phyloP scores from a whole-genome alignment of 257 asterid species.

The Nicotiana undulata region DNA sequence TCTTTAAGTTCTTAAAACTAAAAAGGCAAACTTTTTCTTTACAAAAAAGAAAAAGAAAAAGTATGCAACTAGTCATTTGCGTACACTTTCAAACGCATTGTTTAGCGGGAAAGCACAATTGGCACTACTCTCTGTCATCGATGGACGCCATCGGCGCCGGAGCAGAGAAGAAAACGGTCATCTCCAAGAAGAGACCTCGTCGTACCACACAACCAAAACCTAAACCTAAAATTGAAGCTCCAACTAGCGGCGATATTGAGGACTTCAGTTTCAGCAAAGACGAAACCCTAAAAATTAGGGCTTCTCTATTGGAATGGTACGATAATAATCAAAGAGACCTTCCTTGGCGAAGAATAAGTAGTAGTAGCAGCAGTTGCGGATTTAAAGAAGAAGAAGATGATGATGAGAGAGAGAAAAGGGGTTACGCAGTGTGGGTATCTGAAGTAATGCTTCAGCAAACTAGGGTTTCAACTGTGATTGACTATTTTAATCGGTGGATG shows the following conservation, averaged over 20 bases:
- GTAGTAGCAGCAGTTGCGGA: conserved; percentile 2
- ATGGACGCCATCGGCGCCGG: conserved; percentile 13
- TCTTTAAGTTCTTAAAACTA: too few relatives aligned
- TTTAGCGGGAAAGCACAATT: conserved; percentile 42
- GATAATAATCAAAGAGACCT: conserved; percentile 67
- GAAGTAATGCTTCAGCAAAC: conserved; percentile 99
- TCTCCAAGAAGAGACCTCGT: conserved; percentile 27
- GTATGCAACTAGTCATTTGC: neutral
- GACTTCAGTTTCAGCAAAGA: conserved; percentile 48
- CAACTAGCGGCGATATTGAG: conserved; percentile 52
- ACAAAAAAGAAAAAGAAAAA: too few relatives aligned
- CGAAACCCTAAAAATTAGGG: conserved; percentile 58
- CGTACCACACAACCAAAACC: conserved; percentile 7
- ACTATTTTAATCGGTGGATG: conserved; percentile 88
- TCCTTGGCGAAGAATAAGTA: conserved; percentile 83
- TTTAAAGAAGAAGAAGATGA: conserved; percentile 5
- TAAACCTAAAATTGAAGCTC: conserved; percentile 4
- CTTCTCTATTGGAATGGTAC: conserved; percentile 72
- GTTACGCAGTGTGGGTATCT: conserved; percentile 97
- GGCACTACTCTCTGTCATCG: conserved; percentile 17
- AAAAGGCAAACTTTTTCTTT: too few relatives aligned
- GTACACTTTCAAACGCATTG: conserved; percentile 24
- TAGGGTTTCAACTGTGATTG: conserved; percentile 88
- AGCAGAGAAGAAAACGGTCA: neutral
- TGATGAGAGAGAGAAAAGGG: conserved; percentile 44